A percentile compares a stretch with the other conserved stretches of the same genome.
phyloP scores from a whole-genome alignment of 163 green algal genomes.

The Prototheca stagnorum region DNA sequence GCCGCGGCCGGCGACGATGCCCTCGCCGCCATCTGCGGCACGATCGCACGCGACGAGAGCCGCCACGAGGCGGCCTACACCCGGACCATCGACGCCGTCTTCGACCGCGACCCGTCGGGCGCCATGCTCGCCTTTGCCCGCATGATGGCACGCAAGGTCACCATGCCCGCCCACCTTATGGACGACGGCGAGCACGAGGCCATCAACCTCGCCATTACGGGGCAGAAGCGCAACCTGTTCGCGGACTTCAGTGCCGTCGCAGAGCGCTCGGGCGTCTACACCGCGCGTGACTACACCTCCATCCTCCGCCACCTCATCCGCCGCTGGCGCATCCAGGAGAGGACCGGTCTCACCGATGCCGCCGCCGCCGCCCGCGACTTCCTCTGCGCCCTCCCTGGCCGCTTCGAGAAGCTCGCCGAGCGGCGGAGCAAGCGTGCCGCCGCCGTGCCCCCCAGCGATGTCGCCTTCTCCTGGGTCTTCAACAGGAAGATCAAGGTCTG shows the following conservation, averaged over 20 bases:
- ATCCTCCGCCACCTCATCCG: conserved; percentile 88
- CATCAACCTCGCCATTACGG: conserved; percentile 33
- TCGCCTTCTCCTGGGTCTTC: conserved; percentile 71
- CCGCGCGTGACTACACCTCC: conserved; percentile 73
- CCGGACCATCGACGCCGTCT: conserved; percentile 60
- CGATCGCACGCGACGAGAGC: conserved; percentile 78
- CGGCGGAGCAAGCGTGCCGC: conserved; percentile 32
- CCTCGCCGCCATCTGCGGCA: conserved; percentile 76
- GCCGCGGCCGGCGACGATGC: conserved; percentile 66
- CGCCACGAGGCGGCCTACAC: conserved; percentile 87
- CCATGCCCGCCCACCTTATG: conserved; percentile 95
- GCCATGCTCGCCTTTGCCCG: conserved; percentile 81
- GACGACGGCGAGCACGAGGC: conserved; percentile 58
- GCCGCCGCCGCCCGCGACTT: conserved; percentile 68
- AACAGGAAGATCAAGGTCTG: no score
- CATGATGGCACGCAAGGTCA: conserved; percentile 99
- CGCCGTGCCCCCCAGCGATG: background rate
- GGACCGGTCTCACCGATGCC: conserved; percentile 35
- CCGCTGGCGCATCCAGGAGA: conserved; percentile 35
- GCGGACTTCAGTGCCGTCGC: conserved; percentile 82
- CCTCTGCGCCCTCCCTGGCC: conserved; percentile 64
- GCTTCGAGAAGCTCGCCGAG: conserved; percentile 57
- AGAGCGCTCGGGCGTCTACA: conserved; percentile 55
- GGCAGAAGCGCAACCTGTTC: conserved; percentile 74
- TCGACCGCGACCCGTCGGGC: conserved; percentile 65